These are phyloP conservation scores for Aureobasidium sp. DNA, from an alignment of 2,329 filamentous ascomycete species.

Conservation along the genomic window DNA sequence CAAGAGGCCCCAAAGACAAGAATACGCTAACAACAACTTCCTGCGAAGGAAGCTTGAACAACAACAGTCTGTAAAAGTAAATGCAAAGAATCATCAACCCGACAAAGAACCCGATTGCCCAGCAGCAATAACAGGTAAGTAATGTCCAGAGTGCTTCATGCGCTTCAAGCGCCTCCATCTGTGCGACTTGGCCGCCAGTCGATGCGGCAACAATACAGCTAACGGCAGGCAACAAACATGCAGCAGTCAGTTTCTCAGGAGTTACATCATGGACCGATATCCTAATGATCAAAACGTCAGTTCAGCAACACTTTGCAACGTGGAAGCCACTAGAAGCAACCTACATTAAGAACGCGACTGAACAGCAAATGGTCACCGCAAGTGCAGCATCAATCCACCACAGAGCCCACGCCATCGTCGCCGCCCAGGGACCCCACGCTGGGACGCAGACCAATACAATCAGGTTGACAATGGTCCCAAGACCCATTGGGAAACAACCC, in stretches of 20 bases:
- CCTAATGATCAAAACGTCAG: conserved; percentile 22
- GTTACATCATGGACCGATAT: conserved; percentile 20
- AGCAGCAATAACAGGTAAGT: conserved; percentile 60
- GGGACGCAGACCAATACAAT: conserved; percentile 26
- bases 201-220: conserved; percentile 59
- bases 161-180: conserved; percentile 48
- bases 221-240: conserved; percentile 60
- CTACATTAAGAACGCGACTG: conserved; percentile 19
- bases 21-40: conserved; percentile 64
- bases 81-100: conserved; percentile 58
- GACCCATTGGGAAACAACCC: conserved; percentile 33
- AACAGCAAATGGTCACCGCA: conserved; percentile 18
- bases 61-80: conserved; percentile 61
- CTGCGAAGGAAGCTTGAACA: conserved; percentile 59
- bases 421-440: conserved; percentile 21
- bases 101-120: conserved; percentile 57
- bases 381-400: conserved; percentile 23
- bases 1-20: conserved; percentile 59
- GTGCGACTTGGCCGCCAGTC: conserved; percentile 57
- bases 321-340: not conserved
- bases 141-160: conserved; percentile 57
- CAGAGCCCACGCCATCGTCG: conserved; percentile 20
- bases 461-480: conserved; percentile 27
- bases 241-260: conserved; percentile 55
- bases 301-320: not conserved